Evolutionary conservation across 164 flowering plant species (phyloP), one percentile per base, ranked within the genome.

Genomic region (Akebia trifoliata): DNA sequence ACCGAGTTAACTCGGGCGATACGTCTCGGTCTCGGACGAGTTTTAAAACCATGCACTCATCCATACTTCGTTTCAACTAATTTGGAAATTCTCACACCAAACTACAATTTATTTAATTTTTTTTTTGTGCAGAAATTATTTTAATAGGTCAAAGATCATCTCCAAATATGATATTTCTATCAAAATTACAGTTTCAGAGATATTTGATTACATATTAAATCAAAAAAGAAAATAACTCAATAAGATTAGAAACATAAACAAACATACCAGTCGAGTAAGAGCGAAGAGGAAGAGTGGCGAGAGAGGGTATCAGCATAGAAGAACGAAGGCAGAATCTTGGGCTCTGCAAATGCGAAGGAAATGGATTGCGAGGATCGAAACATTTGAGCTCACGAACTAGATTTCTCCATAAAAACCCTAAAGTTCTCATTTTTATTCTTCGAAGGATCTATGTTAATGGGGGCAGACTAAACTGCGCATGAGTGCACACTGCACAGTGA

Each of bases 261-360:
- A 31, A 35, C 40, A 2, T 25, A 59, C 62, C 62, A 17, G 62
- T 46, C 12, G 62, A 59, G 54, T 59, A 59, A 35, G 53, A 59
- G n/a, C 44, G n/a, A 31, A 40, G 11, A 30, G 28, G 37, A 15
- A 18, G 4, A 39, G 35, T 26, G 36, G 14, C 26, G 22, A 17
- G 3, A 28, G 22, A 17, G 29, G 34, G 37, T 42, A 20, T 38
- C n/a, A 3, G 8, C 30, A 21, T 7, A 35, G 39, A 24, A 4
- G 30, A 53, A 53, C 56, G 26, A 36, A 20, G 5, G 9, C 56
- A 53, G 24, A n/a, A 53, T 53, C 30, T 53, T 31, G 44, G 11
- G 4, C 12, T 18, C 11, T 31, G 54, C 34, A 18, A 31, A n/a
- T 8, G 21, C 28, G 28, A 37, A 38, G 10, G 9, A 15, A 25